Base-by-base conservation (phyloP, 179 eudicot species). In the Patellifolia procumbens region DNA sequence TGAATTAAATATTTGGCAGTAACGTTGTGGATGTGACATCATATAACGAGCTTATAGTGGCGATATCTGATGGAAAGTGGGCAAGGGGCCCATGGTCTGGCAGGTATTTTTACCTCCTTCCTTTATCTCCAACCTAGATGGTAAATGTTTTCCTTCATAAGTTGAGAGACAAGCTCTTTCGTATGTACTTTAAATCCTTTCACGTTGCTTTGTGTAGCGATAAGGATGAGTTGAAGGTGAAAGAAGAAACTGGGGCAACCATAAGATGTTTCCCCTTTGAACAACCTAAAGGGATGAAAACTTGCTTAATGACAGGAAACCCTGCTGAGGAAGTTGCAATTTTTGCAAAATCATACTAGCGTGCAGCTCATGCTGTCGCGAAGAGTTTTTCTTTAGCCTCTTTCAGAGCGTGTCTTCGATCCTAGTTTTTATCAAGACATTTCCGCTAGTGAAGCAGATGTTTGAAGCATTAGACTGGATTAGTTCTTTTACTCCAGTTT, bases 1-100 rank as follows among this genome's bases (percentile, higher is more conserved):
- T 65, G 26, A 64, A 39, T 52, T 29, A 35, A 35, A 66, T 28
- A 65, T 75, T 70, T 80, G 74, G 32, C 88, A 94, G 97, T 82
- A 91, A 94, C 83, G 92, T 94, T 79, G 91, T 92, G 76, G 97
- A 94, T 79, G 97, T 94, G 79, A 82, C 81, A 45, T 89, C 98
- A 20, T 94, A 94, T 72, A 82, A 81, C 62, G 98, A 94, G 85
- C 90, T 94, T 58, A 91, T 91, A 85, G 92, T 82, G 29, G 97
- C 94, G 48, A 86, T 94, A 75, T 86, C 88, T 64, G 82, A 83
- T 76, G 98, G 98, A 62, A 94, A 94, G 83, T 94, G 98, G 98
- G 98, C 97, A 19, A 87, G 97, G 79, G 98, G 98, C 71, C 97
- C 98, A 61, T 94, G 98, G 98, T 87, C 94, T 32, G 97, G 89